Evolutionary conservation across 2,329 filamentous ascomycete species (phyloP), one percentile per base, ranked within the genome.

Genomic region (Sporothrix schenckii): DNA sequence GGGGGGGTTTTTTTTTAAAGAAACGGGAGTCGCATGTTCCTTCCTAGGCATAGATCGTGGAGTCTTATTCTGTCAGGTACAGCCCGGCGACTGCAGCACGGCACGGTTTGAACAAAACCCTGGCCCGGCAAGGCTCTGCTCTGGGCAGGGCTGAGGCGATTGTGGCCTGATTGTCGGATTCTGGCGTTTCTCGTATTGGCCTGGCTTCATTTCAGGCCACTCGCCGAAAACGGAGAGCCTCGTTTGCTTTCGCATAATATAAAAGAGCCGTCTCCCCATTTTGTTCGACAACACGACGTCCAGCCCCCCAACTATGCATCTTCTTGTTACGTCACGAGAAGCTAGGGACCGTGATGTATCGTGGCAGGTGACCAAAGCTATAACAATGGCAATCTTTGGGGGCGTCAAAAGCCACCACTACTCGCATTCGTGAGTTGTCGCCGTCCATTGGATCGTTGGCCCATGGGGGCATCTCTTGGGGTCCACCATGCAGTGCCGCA

Each of bases 301-400:
- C 14, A 47, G 21, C 58, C 52, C 52, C 56, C 58, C 39, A 61
- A 61, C 4, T 39, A 47, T 10, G 21, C 58, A 14, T 27, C 16
- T 47, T 63, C 5, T 24, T 30, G 44, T 65, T 50, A n/a, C 61
- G 61, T 65, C 44, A 65, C 47, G 61, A 65, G 61, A 50, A 50
- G 47, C 41, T 13, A 10, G 27, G 16, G 44, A 3, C 44, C 24
- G 34, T n/a, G 61, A 65, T 65, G 61, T 44, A 50, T 24, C 34
- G 24, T 16, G 61, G 41, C 60, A 34, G 14, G 41, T 65, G 61
- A 65, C 44, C 44, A 30, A 24, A 65, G n/a, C 30, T 14, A 47
- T 41, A 63, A 63, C n/a, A 63, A 7, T 63, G 39, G 11, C 47
- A 47, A 16, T 4, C 27, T 14, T 21, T 10, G 39, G 34, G 24